Conservation (phyloP, 2,329 filamentous ascomycete species). For the Chaetomiaceae sp. region DNA sequence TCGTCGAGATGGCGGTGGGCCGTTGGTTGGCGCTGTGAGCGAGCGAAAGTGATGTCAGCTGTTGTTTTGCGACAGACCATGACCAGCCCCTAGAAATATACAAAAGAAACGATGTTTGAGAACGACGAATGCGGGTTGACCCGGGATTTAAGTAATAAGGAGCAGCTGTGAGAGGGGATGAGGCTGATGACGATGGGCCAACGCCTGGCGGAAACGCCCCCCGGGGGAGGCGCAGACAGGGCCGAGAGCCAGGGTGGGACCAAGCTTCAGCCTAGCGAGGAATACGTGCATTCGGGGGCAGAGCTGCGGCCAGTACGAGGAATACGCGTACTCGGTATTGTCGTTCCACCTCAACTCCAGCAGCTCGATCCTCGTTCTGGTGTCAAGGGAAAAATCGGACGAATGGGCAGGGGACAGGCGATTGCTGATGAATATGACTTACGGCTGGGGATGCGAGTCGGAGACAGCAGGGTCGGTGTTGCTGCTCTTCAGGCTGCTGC, state of each 20-base stretch:
- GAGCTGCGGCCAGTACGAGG: neutral
- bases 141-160: neutral
- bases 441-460: constrained; percentile 46
- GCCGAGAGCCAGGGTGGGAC: constrained; percentile 1
- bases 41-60: constrained; percentile 17
- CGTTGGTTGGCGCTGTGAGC: constrained; percentile 24
- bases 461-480: constrained; percentile 21
- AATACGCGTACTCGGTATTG: constrained; percentile 10
- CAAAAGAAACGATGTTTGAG: constrained; percentile 11
- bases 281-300: neutral
- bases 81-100: constrained; percentile 8
- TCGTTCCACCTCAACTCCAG: neutral
- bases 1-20: constrained; percentile 50
- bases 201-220: constrained; percentile 16
- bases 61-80: neutral
- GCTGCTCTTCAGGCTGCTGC: constrained; percentile 7
- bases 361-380: neutral
- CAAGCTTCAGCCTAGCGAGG: neutral
- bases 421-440: constrained; percentile 32
- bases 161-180: neutral
- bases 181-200: constrained; percentile 22
- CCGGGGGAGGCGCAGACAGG: constrained; percentile 24
- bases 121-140: constrained; percentile 7
- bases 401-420: neutral
- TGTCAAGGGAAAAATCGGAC: constrained; percentile 16